phyloP scores from a whole-genome alignment of 2,329 filamentous ascomycete species.

The Lasiodiplodia citricola region DNA sequence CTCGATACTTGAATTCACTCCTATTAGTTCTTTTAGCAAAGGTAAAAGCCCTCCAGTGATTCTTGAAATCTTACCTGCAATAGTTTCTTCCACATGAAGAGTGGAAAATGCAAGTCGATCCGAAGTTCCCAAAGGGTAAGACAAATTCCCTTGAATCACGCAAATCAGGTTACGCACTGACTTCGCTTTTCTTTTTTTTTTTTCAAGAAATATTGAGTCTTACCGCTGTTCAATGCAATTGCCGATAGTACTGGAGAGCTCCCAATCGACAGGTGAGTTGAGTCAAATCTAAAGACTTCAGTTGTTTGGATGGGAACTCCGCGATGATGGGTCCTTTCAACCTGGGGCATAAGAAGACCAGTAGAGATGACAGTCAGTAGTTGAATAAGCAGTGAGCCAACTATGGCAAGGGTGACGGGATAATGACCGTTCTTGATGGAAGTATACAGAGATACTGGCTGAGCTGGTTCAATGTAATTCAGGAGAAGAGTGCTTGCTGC shows the following conservation, averaged over 20 bases:
- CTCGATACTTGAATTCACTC: neutral
- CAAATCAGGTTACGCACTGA: neutral
- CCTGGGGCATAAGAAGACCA: neutral
- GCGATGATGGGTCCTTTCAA: neutral
- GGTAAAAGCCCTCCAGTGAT: no score
- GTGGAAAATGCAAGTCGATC: neutral
- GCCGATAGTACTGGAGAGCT: neutral
- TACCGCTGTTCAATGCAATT: neutral
- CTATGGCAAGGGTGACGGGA: neutral
- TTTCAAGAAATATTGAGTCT: no score
- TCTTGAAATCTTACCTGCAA: neutral
- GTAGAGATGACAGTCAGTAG: neutral
- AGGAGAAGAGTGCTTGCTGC: neutral
- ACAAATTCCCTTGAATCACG: neutral
- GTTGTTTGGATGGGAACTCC: neutral
- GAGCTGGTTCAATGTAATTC: neutral
- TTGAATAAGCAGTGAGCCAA: neutral
- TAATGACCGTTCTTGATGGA: neutral
- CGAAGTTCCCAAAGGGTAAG: neutral
- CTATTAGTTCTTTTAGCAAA: neutral
- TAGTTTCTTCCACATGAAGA: neutral
- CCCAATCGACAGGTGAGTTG: neutral
- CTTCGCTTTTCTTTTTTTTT: no score
- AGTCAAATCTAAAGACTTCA: neutral
- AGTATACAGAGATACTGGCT: neutral